Percentiles rank a stretch among this genome's conserved stretches.
These are phyloP conservation scores for Penicillium dipodomyicola DNA, from an alignment of 495 filamentous ascomycete genomes.

Conservation along the genomic window DNA sequence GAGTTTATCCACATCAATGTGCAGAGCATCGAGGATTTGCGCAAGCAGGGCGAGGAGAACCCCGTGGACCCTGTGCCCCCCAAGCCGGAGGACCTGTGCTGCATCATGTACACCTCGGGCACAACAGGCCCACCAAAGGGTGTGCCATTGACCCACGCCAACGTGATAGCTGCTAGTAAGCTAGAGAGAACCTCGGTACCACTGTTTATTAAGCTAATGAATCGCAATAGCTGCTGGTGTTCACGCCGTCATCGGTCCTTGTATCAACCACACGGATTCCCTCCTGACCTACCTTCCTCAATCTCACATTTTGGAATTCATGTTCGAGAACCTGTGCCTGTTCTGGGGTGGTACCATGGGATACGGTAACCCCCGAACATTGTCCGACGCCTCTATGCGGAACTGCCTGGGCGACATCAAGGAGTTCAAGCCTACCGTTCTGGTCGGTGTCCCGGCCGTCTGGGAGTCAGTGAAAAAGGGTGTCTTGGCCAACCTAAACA, in stretches of 20 bases:
- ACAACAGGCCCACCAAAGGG: conserved; percentile 97
- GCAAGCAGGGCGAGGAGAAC: conserved; percentile 79
- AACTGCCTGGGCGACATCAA: conserved; percentile 96
- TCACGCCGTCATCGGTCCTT: conserved; percentile 76
- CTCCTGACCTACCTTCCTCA: conserved; percentile 90
- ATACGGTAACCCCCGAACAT: conserved; percentile 90
- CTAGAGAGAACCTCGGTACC: conserved; percentile 10
- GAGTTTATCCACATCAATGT: conserved; percentile 68
- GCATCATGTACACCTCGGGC: conserved; percentile 99
- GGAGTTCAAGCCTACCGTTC: conserved; percentile 86
- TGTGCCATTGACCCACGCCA: conserved; percentile 83
- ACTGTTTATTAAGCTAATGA: conserved; percentile 5
- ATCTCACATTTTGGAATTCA: conserved; percentile 95
- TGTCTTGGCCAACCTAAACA: conserved; percentile 81
- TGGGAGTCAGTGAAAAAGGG: conserved; percentile 99
- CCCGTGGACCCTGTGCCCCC: conserved; percentile 79
- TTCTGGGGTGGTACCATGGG: conserved; percentile 98
- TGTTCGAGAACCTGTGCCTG: conserved; percentile 90
- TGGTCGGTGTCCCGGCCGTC: conserved; percentile 94
- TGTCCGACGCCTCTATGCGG: conserved; percentile 84
- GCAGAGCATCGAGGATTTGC: conserved; percentile 80
- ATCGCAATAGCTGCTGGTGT: conserved; percentile 74
- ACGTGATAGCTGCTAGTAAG: conserved; percentile 84
- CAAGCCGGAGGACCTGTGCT: conserved; percentile 81
- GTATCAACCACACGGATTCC: conserved; percentile 81